Percentiles rank a stretch among this genome's conserved stretches.
phyloP scores from a whole-genome alignment of 2,329 filamentous ascomycete species.

The Dactylonectria macrodidyma region DNA sequence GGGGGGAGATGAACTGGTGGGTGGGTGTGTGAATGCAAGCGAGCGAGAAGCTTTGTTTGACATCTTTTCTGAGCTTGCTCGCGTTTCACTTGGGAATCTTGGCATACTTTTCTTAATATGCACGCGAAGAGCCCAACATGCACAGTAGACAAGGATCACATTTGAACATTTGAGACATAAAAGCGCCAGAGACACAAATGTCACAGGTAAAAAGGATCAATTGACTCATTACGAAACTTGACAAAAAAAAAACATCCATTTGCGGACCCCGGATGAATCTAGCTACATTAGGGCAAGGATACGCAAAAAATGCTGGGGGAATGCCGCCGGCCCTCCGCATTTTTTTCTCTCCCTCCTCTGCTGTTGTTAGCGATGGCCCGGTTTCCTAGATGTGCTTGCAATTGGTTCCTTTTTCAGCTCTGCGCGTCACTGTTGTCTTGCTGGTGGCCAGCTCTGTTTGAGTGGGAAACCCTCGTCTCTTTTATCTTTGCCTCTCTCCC shows the following conservation, averaged over 20 bases:
- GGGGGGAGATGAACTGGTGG: slow-evolving; percentile 12
- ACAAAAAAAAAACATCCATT: slow-evolving; percentile 1
- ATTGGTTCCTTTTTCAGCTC: too few species aligned
- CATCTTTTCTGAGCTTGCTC: not conserved
- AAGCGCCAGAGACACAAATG: too few species aligned
- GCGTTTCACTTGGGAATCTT: not conserved
- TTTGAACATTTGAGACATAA: too few species aligned
- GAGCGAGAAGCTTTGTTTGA: not conserved
- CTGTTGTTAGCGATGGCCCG: not conserved
- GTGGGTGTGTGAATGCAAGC: not conserved
- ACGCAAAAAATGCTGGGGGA: slow-evolving; percentile 26
- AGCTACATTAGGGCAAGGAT: slow-evolving; percentile 6
- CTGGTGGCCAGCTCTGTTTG: too few species aligned
- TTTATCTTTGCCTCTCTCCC: too few species aligned
- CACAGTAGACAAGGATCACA: not conserved
- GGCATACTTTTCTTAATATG: not conserved
- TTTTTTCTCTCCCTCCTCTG: slow-evolving; percentile 13
- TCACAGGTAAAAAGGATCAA: not conserved
- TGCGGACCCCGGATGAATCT: slow-evolving; percentile 27
- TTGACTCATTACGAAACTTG: not conserved
- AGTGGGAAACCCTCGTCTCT: too few species aligned
- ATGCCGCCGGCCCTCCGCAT: slow-evolving; percentile 27
- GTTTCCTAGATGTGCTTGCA: too few species aligned
- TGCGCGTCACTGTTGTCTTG: too few species aligned
- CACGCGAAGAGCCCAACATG: not conserved